Percentiles rank a stretch among this genome's conserved stretches.
phyloP scores from a whole-genome alignment of 306 rosid species.

The Clitoria ternatea region DNA sequence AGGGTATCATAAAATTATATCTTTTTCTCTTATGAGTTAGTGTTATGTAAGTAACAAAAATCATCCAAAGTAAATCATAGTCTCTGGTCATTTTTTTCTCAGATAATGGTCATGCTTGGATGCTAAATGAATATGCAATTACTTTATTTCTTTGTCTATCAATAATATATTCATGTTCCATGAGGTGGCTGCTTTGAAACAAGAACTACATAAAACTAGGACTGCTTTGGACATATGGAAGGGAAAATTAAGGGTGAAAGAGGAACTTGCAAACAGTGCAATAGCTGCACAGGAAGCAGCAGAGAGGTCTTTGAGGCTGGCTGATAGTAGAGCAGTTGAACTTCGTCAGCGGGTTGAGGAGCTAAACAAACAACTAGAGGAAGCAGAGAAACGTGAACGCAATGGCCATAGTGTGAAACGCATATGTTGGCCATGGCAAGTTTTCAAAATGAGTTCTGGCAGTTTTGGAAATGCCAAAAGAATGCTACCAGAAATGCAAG shows the following conservation, averaged over 20 bases:
- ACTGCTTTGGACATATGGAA: constrained; percentile 53
- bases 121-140: not conserved
- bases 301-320: constrained; percentile 67
- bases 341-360: constrained; percentile 55
- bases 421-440: constrained; percentile 88
- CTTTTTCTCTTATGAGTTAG: not conserved
- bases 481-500: constrained; percentile 82
- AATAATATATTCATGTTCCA: not conserved
- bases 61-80: not conserved
- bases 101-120: not conserved
- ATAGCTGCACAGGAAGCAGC: constrained; percentile 88
- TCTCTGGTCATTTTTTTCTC: not conserved
- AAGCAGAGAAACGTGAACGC: constrained; percentile 58
- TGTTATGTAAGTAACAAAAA: too few relatives aligned
- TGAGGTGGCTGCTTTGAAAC: constrained; percentile 67
- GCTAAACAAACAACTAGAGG: constrained; percentile 56
- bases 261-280: constrained; percentile 67
- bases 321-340: constrained; percentile 59
- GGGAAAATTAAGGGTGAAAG: constrained; percentile 65
- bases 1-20: too few relatives aligned
- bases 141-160: not conserved
- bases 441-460: constrained; percentile 33
- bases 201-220: constrained; percentile 77
- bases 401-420: constrained; percentile 42
- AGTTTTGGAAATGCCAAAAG: constrained; percentile 32